These are phyloP conservation scores for Podaxis sp. DNA, from an alignment of 768 basidiomycete genomes.

Conservation along the genomic window DNA sequence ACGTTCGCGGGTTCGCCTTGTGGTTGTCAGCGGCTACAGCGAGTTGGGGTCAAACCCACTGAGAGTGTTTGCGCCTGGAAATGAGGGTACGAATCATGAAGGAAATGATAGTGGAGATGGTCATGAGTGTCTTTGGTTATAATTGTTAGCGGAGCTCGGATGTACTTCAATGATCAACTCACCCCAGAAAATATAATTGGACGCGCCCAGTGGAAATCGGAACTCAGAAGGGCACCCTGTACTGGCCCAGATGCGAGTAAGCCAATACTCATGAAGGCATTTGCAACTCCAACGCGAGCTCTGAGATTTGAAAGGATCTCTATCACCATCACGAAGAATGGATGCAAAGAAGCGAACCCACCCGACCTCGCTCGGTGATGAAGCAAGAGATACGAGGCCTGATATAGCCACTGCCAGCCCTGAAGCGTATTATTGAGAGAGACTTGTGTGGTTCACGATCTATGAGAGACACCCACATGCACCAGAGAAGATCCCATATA, in stretches of 20 bases:
- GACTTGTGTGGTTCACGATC: neutral
- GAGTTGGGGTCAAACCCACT: neutral
- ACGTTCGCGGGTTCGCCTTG: neutral
- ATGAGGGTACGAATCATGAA: constrained; percentile 8
- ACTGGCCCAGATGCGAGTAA: constrained; percentile 4
- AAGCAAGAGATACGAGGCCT: constrained; percentile 29
- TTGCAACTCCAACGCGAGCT: constrained; percentile 11
- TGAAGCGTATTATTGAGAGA: constrained; percentile 12
- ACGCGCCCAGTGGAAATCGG: constrained; percentile 40
- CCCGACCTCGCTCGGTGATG: constrained; percentile 35
- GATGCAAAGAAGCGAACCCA: constrained; percentile 19
- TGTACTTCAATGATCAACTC: constrained; percentile 15
- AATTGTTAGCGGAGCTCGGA: neutral
- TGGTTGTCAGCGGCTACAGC: neutral
- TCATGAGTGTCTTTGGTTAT: constrained; percentile 1
- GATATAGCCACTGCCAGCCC: constrained; percentile 36
- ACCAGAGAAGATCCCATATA: constrained; percentile 52
- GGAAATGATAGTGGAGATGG: neutral
- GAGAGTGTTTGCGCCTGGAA: constrained; percentile 2
- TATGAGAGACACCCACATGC: constrained; percentile 33
- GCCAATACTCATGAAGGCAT: constrained; percentile 13
- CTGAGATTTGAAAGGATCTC: neutral
- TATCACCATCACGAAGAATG: neutral
- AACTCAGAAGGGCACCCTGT: constrained; percentile 43
- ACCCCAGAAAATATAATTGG: constrained; percentile 48